Evolutionary conservation across 768 basidiomycete species (phyloP).

Genomic region (Boletus sensibilis): DNA sequence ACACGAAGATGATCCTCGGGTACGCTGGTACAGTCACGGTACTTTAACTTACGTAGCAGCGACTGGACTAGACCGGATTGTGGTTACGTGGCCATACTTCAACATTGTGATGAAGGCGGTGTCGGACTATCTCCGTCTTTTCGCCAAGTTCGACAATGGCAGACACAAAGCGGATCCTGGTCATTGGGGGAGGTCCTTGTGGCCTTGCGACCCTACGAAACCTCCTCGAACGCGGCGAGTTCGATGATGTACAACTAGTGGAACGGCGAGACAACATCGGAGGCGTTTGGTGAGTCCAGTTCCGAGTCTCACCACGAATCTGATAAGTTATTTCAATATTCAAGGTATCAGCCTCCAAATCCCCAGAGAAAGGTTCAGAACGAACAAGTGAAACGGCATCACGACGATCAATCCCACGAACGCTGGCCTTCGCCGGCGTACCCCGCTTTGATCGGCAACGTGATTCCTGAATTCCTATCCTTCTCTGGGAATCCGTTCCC

Average conservation of each 20-base stretch:
- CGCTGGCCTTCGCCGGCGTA: constrained; percentile 50
- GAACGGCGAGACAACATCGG: constrained; percentile 49
- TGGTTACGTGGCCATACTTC: background rate
- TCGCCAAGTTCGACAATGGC: background rate
- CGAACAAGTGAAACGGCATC: background rate
- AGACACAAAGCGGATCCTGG: constrained; percentile 29
- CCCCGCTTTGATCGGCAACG: constrained; percentile 48
- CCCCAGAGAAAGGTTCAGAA: background rate
- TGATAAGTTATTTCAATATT: background rate
- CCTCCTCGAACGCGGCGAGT: constrained; percentile 39
- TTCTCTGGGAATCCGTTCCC: constrained; percentile 35
- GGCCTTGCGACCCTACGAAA: constrained; percentile 53
- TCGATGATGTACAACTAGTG: constrained; percentile 44
- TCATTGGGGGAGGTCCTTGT: constrained; percentile 48
- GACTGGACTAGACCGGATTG: background rate
- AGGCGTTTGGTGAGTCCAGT: constrained; percentile 44
- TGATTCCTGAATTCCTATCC: constrained; percentile 41
- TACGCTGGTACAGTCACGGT: background rate
- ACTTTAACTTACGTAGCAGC: background rate
- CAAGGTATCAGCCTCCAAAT: constrained; percentile 15
- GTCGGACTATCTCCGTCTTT: constrained; percentile 3
- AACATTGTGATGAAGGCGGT: constrained; percentile 2
- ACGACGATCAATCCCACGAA: constrained; percentile 1
- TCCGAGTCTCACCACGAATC: background rate
- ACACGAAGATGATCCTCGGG: background rate